Conservation (phyloP, 371 early-diverging fungal genomes). For the Conidiobolus coronatus region DNA sequence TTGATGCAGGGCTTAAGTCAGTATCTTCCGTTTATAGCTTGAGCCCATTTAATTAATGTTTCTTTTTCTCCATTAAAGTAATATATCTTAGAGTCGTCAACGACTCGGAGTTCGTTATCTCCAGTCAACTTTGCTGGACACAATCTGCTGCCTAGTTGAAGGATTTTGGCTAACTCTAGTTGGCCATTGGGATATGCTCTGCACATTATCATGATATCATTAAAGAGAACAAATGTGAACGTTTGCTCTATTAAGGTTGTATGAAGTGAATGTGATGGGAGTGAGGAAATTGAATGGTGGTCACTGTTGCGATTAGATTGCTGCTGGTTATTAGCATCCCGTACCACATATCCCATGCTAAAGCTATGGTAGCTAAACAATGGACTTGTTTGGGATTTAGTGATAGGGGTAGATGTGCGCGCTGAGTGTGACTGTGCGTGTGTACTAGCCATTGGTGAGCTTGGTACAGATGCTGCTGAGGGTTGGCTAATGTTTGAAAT, state of each 20-base stretch:
- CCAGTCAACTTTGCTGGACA: neutral
- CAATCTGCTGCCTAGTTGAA: conserved; percentile 1
- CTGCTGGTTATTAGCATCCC: neutral
- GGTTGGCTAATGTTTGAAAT: too few relatives aligned
- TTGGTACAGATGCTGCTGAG: too few relatives aligned
- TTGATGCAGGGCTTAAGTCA: too few relatives aligned
- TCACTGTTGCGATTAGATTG: conserved; percentile 5
- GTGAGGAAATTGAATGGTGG: neutral
- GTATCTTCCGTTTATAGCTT: too few relatives aligned
- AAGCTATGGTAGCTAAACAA: conserved; percentile 4
- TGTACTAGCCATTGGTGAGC: too few relatives aligned
- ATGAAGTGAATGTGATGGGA: conserved; percentile 9
- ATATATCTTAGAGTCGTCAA: conserved; percentile 2
- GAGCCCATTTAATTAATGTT: too few relatives aligned
- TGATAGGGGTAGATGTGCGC: neutral
- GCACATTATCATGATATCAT: conserved; percentile 23
- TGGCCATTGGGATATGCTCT: neutral
- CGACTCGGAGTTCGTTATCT: neutral
- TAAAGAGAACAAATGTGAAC: conserved; percentile 21
- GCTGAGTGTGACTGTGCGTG: neutral
- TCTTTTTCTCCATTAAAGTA: conserved; percentile 3
- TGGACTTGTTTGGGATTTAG: neutral
- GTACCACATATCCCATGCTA: neutral
- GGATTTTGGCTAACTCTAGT: neutral
- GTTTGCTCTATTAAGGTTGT: conserved; percentile 11